A percentile compares a stretch with the other conserved stretches of the same genome.
These are phyloP conservation scores for Symmetrospora coprosmae DNA, from an alignment of 768 basidiomycete genomes.

Conservation along the genomic window DNA sequence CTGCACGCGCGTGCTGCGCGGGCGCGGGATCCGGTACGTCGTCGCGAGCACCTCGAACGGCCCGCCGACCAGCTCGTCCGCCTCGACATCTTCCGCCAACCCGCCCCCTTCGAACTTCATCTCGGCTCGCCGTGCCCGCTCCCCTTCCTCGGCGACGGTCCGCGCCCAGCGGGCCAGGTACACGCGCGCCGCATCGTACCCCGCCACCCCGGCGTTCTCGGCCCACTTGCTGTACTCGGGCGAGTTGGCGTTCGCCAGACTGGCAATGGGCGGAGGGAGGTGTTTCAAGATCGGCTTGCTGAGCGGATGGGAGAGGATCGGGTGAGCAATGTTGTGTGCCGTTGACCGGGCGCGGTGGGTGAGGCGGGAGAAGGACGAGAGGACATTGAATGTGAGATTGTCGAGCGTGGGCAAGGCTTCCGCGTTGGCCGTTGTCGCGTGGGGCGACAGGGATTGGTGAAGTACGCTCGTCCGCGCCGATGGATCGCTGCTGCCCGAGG, in stretches of 20 bases:
- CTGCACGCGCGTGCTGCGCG: constrained; percentile 69
- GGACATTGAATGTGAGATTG: constrained; percentile 40
- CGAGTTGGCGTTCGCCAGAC: constrained; percentile 59
- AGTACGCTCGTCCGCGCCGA: constrained; percentile 62
- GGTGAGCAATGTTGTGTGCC: constrained; percentile 83
- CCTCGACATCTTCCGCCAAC: constrained; percentile 39
- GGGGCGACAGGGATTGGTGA: constrained; percentile 52
- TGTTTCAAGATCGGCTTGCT: constrained; percentile 93
- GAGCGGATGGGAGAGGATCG: constrained; percentile 84
- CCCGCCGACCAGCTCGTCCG: constrained; percentile 50
- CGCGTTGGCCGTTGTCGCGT: not conserved
- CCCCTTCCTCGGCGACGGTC: constrained; percentile 86
- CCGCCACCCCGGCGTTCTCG: constrained; percentile 79
- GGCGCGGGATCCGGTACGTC: constrained; percentile 58
- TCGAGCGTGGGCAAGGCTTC: constrained; percentile 29
- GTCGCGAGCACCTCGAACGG: constrained; percentile 25
- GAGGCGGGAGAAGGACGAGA: constrained; percentile 89
- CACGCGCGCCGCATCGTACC: constrained; percentile 89
- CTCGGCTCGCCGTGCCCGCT: constrained; percentile 68
- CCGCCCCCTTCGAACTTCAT: constrained; percentile 39
- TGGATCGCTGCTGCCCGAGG: constrained; percentile 29
- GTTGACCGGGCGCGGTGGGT: constrained; percentile 44
- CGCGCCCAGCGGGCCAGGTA: constrained; percentile 95
- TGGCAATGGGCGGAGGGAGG: constrained; percentile 82
- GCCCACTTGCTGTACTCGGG: constrained; percentile 60